Evolutionary conservation across 352 stramenopile genomes (phyloP).

Genomic region (Phytophthora parvispora): DNA sequence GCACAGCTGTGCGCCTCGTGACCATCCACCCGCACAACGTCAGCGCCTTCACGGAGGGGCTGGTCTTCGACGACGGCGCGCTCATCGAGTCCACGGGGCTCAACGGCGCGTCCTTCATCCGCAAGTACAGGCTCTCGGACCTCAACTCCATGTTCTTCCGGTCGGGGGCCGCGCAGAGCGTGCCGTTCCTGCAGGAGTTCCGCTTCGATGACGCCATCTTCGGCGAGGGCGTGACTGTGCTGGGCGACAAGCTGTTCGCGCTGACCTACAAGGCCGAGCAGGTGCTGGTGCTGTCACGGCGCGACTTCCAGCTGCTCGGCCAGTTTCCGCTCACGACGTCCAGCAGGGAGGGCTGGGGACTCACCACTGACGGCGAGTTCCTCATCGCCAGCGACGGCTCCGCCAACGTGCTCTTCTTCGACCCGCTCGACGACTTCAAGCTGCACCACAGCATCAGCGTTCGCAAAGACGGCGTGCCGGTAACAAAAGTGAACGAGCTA

Average conservation of each 20-base stretch:
- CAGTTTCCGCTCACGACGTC: slow-evolving; percentile 72
- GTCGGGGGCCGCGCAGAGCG: slow-evolving; percentile 5
- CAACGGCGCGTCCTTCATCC: slow-evolving; percentile 72
- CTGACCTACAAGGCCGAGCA: slow-evolving; percentile 86
- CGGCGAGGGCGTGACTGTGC: slow-evolving; percentile 79
- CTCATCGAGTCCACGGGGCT: slow-evolving; percentile 86
- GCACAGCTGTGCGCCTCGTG: slow-evolving; percentile 65
- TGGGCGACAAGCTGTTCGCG: slow-evolving; percentile 83
- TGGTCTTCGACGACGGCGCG: slow-evolving; percentile 68
- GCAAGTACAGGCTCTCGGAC: slow-evolving; percentile 61
- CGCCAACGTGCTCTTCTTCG: slow-evolving; percentile 80
- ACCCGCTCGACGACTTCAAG: slow-evolving; percentile 66
- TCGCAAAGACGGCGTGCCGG: slow-evolving; percentile 40
- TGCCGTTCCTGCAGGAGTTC: slow-evolving; percentile 55
- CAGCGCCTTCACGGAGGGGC: slow-evolving; percentile 77
- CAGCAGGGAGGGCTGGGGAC: slow-evolving; percentile 91
- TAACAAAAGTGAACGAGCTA: slow-evolving; percentile 88
- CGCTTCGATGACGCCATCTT: slow-evolving; percentile 72
- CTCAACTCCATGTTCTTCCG: slow-evolving; percentile 20
- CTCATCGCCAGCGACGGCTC: slow-evolving; percentile 92
- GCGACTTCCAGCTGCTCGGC: slow-evolving; percentile 61
- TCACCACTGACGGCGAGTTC: slow-evolving; percentile 83
- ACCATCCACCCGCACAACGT: slow-evolving; percentile 76
- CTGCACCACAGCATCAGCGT: slow-evolving; percentile 70
- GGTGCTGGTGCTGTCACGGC: slow-evolving; percentile 69